Evolutionary conservation across 495 filamentous ascomycete species (phyloP), one percentile per base, ranked within the genome.

Genomic region (Penicillium arizonense): DNA sequence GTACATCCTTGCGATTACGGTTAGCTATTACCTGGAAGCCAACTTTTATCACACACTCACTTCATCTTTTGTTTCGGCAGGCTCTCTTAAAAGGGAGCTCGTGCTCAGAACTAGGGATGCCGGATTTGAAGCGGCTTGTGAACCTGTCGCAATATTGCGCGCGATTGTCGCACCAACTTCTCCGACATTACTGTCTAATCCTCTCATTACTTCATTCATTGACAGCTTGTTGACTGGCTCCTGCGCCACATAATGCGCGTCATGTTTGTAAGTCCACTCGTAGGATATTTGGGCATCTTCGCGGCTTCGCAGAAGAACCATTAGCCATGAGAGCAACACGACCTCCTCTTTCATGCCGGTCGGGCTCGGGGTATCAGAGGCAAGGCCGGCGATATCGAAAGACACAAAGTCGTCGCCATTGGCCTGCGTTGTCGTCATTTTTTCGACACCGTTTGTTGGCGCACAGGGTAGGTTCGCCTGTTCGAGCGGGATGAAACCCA

Each of bases 251-350:
- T 5, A 43, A 39, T 51, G 18, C 12, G 50, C 39, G 42, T 34
- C 30, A 13, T 9, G 23, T 4, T 52, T 53, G 47, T 72, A 71
- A 2, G 64, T 49, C 74, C 74, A 78, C 8, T 75, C 71, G 50
- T 56, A 77, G 12, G 34, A 42, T 16, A 63, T 30, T n/a, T 70
- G 64, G 21, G 54, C 62, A 21, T 72, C 71, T 63, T 78, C 75
- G 7, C 53, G 57, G 2, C 67, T 71, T 5, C 61, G 61, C 52
- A 76, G 40, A 16, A 78, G 68, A 28, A 71, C 62, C 16, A 77
- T 59, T 5, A 75, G 60, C 76, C 76, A 78, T n/a, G 76, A 68
- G 13, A 73, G 33, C 1, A 78, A 60, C 34, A 77, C 21, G 9
- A 71, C 32, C n/a, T 75, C 71, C 18, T 76, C 71, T 20, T 45